Evolutionary conservation across 441 rosid species (phyloP).

Genomic region (Croton setiger): DNA sequence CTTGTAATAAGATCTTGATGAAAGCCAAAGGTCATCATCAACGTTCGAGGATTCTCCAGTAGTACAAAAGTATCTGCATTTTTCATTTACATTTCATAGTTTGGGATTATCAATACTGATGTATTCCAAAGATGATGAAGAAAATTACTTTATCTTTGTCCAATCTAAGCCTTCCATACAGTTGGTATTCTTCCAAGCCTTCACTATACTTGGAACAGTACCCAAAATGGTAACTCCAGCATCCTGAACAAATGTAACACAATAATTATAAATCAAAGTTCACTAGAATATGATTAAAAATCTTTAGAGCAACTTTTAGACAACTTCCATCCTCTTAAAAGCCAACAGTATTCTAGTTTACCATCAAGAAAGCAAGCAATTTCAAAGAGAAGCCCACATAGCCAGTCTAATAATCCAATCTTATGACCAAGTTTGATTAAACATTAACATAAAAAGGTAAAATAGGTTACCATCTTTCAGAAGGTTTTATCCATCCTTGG

Average conservation of each 20-base stretch:
- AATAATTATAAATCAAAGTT: background rate
- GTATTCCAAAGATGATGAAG: slow-evolving; percentile 1
- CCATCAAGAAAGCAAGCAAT: background rate
- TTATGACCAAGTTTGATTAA: background rate
- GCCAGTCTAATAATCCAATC: no score
- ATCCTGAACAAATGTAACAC: slow-evolving; percentile 45
- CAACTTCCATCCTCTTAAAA: background rate
- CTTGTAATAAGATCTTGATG: slow-evolving; percentile 69
- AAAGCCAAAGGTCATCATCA: slow-evolving; percentile 93
- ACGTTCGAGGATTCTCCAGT: slow-evolving; percentile 84
- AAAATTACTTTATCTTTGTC: slow-evolving; percentile 62
- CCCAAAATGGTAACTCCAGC: slow-evolving; percentile 84
- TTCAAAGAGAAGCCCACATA: background rate
- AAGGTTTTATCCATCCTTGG: background rate
- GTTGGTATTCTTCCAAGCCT: slow-evolving; percentile 67
- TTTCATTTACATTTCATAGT: background rate
- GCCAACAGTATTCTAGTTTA: background rate
- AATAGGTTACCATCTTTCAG: background rate
- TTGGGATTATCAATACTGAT: background rate
- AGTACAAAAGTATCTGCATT: slow-evolving; percentile 50
- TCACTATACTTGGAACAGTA: slow-evolving; percentile 85
- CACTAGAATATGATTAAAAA: background rate
- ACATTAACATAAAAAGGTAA: background rate
- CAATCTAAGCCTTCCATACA: slow-evolving; percentile 75
- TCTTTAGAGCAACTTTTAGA: background rate